Percentiles rank a stretch among this genome's conserved stretches.
phyloP scores from a whole-genome alignment of 331 rosid species.

The Malus hybrid region DNA sequence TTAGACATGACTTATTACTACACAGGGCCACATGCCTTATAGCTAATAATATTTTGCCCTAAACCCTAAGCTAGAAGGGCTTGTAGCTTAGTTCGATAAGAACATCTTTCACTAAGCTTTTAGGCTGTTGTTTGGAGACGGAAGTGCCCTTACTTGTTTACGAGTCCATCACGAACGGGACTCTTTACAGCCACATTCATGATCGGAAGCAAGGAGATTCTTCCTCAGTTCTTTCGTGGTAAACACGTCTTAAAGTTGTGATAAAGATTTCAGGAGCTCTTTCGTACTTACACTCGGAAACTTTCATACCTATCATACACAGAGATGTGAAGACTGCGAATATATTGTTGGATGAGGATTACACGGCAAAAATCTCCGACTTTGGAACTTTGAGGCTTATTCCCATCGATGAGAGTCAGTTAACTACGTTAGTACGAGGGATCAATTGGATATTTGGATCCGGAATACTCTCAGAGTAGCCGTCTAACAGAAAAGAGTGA shows the following conservation, averaged over 20 bases:
- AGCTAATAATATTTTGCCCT: too few species aligned
- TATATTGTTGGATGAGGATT: background rate
- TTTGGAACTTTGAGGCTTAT: background rate
- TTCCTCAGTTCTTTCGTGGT: background rate
- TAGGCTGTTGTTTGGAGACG: too few species aligned
- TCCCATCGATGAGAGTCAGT: background rate
- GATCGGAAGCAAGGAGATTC: background rate
- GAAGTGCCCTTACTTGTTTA: background rate
- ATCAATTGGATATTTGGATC: background rate
- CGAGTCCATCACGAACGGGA: background rate
- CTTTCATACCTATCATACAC: background rate
- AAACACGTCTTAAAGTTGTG: background rate
- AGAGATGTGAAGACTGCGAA: background rate
- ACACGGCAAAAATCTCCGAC: background rate
- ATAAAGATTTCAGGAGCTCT: background rate
- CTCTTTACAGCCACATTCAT: background rate
- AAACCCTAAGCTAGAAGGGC: too few species aligned
- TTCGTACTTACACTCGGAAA: background rate
- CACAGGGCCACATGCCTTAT: too few species aligned
- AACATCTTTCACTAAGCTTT: too few species aligned
- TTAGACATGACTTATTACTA: background rate
- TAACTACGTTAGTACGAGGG: background rate
- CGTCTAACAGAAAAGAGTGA: background rate
- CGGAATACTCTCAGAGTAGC: background rate
- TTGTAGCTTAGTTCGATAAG: too few species aligned